phyloP scores from a whole-genome alignment of 2,329 filamentous ascomycete genomes.

The Neopestalotiopsis clavispora region DNA sequence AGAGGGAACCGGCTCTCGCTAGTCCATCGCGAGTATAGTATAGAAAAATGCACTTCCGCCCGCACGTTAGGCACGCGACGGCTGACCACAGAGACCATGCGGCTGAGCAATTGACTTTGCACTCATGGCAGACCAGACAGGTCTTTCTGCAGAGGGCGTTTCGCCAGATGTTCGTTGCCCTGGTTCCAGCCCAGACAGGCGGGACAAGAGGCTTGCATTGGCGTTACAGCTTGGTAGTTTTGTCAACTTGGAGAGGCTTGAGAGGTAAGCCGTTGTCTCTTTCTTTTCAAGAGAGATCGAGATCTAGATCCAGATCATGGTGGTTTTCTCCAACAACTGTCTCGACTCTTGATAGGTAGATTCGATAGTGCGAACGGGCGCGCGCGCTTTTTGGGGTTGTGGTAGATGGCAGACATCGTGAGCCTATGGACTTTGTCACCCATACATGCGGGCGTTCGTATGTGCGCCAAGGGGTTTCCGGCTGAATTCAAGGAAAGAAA shows the following conservation, averaged over 20 bases:
- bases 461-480: not conserved
- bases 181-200: not conserved
- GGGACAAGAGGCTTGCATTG: not conserved
- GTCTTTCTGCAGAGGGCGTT: not conserved
- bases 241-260: not conserved
- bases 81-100: not conserved
- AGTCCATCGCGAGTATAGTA: not conserved
- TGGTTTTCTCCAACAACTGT: not conserved
- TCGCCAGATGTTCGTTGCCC: not conserved
- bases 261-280: not conserved
- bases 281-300: not conserved
- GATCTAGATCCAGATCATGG: not conserved
- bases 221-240: not conserved
- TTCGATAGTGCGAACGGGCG: not conserved
- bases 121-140: not conserved
- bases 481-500: not conserved
- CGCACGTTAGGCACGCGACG: not conserved
- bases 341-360: not conserved
- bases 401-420: not conserved
- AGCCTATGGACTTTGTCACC: not conserved
- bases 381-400: not conserved
- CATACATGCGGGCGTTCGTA: not conserved
- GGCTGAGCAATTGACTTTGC: not conserved
- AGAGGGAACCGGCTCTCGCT: conserved; percentile 1
- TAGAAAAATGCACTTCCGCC: not conserved